A percentile compares a stretch with the other conserved stretches of the same genome.
Evolutionary conservation across 2,329 filamentous ascomycete genomes (phyloP).

Genomic region (Shiraia bambusicola): DNA sequence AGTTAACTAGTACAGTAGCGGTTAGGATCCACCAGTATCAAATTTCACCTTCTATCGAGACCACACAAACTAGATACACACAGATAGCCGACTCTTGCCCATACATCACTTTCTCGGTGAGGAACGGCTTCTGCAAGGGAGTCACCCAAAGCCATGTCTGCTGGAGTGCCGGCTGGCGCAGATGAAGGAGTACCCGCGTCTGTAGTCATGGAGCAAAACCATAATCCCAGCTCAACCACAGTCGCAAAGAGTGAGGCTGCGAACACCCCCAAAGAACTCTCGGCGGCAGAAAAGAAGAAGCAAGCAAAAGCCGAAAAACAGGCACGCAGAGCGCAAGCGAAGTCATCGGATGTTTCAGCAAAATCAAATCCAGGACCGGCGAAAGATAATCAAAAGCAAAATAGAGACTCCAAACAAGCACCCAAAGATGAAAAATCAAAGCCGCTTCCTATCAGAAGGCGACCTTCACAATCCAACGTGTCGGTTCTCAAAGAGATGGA

Average conservation of each 20-base stretch:
- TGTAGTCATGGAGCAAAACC: conserved; percentile 11
- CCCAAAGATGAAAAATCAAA: conserved; percentile 37
- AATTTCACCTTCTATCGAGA: not conserved
- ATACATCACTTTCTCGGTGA: no score
- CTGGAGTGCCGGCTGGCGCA: conserved; percentile 14
- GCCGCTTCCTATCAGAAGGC: conserved; percentile 36
- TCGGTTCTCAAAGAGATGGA: conserved; percentile 33
- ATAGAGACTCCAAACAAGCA: conserved; percentile 39
- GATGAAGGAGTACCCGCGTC: conserved; percentile 17
- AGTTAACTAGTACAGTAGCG: not conserved
- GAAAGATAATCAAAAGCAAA: conserved; percentile 37
- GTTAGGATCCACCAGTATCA: not conserved
- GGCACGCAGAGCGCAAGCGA: conserved; percentile 71
- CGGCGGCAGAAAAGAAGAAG: conserved; percentile 81
- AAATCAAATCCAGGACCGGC: conserved; percentile 38
- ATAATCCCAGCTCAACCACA: conserved; percentile 12
- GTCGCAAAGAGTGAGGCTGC: conserved; percentile 24
- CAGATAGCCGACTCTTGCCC: no score
- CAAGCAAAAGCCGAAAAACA: conserved; percentile 89
- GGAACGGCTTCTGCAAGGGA: not conserved
- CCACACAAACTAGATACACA: no score
- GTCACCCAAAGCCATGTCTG: conserved; percentile 25
- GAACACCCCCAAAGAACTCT: conserved; percentile 57
- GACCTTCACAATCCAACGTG: conserved; percentile 32
- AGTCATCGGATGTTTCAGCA: conserved; percentile 49